phyloP scores from a whole-genome alignment of 1,284 basidiomycete species.

The Tremellales sp. region DNA sequence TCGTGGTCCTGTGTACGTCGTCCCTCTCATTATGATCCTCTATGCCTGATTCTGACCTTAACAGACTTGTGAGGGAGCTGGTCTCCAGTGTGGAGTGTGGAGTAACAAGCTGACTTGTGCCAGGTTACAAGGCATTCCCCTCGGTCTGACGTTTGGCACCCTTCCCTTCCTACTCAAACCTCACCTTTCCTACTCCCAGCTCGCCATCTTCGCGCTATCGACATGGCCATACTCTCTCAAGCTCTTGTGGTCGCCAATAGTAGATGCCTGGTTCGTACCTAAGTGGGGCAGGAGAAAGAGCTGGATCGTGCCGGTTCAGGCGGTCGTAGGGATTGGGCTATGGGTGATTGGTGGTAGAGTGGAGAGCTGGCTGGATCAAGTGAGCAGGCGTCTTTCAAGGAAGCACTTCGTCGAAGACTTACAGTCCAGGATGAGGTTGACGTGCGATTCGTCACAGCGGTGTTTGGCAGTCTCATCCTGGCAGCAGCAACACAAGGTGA shows the following conservation, averaged over 20 bases:
- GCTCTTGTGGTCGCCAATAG: slow-evolving; percentile 94
- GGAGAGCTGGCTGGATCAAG: slow-evolving; percentile 74
- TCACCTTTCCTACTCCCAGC: slow-evolving; percentile 91
- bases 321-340: slow-evolving; percentile 83
- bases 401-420: neutral
- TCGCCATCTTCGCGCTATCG: slow-evolving; percentile 89
- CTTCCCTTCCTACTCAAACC: slow-evolving; percentile 94
- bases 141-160: slow-evolving; percentile 70
- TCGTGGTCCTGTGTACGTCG: slow-evolving; percentile 78
- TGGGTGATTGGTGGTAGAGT: slow-evolving; percentile 79
- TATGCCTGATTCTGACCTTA: neutral
- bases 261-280: slow-evolving; percentile 82
- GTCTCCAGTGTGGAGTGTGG: neutral
- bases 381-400: slow-evolving; percentile 48
- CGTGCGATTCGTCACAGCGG: slow-evolving; percentile 71
- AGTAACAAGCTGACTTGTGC: neutral
- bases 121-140: slow-evolving; percentile 84
- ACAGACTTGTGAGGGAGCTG: neutral
- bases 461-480: slow-evolving; percentile 87
- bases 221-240: slow-evolving; percentile 98
- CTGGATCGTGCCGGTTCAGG: slow-evolving; percentile 98
- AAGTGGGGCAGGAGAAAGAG: slow-evolving; percentile 80
- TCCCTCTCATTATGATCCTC: too few relatives aligned
- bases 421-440: slow-evolving; percentile 68
- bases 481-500: slow-evolving; percentile 95